Conservation (phyloP, 495 filamentous ascomycete species). For the Cercophora scortea region DNA sequence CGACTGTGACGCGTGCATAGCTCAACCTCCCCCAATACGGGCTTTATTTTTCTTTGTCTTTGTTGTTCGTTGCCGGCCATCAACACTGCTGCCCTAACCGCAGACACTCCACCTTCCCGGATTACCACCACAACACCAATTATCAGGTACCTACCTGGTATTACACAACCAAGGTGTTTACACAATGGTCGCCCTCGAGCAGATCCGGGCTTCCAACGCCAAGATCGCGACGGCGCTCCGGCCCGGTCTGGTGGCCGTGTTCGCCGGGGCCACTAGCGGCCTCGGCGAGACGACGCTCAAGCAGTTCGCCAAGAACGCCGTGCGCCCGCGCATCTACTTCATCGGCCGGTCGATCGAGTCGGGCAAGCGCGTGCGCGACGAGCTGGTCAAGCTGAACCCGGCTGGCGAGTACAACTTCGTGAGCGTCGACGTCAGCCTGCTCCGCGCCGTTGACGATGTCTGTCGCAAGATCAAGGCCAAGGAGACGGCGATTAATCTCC, state of each 20-base stretch:
- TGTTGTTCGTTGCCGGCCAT: too few species aligned
- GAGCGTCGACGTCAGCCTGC: slow-evolving; percentile 46
- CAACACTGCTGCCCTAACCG: too few species aligned
- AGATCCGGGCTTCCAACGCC: slow-evolving; percentile 31
- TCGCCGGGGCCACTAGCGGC: slow-evolving; percentile 59
- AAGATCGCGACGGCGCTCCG: slow-evolving; percentile 30
- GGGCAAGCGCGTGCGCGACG: slow-evolving; percentile 34
- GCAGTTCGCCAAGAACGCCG: slow-evolving; percentile 44
- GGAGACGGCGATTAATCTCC: slow-evolving; percentile 46
- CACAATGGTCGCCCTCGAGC: slow-evolving; percentile 25
- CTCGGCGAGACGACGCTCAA: slow-evolving; percentile 54
- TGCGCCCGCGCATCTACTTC: slow-evolving; percentile 33
- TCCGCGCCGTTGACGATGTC: slow-evolving; percentile 52
- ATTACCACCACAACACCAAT: too few species aligned
- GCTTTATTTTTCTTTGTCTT: too few species aligned
- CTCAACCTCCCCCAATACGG: too few species aligned
- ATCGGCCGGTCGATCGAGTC: slow-evolving; percentile 38
- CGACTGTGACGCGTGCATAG: too few species aligned
- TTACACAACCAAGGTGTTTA: too few species aligned
- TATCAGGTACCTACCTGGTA: too few species aligned
- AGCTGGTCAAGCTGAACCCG: slow-evolving; percentile 34
- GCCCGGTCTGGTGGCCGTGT: slow-evolving; percentile 42
- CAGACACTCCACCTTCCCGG: too few species aligned
- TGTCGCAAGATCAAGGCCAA: slow-evolving; percentile 31
- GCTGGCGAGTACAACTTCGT: slow-evolving; percentile 48